phyloP scores from a whole-genome alignment of 192 early-diverging fungal genomes.

The Coemansia sp. region DNA sequence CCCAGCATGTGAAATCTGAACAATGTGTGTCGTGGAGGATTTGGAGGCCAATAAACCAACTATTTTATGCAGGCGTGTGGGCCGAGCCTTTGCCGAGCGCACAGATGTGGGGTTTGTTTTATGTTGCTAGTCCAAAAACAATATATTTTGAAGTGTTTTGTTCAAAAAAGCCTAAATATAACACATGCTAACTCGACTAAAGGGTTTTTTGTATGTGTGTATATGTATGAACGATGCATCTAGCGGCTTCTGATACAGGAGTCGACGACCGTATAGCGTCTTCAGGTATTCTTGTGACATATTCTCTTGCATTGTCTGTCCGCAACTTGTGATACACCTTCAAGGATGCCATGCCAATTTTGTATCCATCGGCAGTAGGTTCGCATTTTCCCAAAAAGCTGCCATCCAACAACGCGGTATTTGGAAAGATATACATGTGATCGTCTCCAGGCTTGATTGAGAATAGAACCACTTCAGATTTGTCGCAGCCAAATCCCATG shows the following conservation, averaged over 20 bases:
- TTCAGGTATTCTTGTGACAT: not conserved
- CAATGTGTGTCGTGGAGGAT: constrained; percentile 1
- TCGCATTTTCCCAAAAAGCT: not conserved
- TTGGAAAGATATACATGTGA: not conserved
- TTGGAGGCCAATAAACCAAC: not conserved
- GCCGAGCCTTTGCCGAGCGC: not conserved
- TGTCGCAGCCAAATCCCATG: not conserved
- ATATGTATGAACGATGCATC: no score
- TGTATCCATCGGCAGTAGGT: not conserved
- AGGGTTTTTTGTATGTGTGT: not conserved
- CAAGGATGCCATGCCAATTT: not conserved
- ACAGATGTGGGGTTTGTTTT: not conserved
- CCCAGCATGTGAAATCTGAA: constrained; percentile 6
- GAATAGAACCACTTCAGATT: not conserved
- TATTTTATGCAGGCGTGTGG: not conserved
- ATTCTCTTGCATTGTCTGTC: not conserved
- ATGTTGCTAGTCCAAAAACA: not conserved
- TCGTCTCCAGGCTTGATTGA: not conserved
- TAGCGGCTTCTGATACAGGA: not conserved
- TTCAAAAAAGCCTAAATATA: not conserved
- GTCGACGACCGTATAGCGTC: not conserved
- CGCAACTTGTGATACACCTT: not conserved
- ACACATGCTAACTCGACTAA: not conserved
- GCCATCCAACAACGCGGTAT: not conserved
- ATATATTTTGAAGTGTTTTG: not conserved